Evolutionary conservation across 2,329 filamentous ascomycete species (phyloP), one percentile per base, ranked within the genome.

Genomic region (Talaromyces rugulosus): DNA sequence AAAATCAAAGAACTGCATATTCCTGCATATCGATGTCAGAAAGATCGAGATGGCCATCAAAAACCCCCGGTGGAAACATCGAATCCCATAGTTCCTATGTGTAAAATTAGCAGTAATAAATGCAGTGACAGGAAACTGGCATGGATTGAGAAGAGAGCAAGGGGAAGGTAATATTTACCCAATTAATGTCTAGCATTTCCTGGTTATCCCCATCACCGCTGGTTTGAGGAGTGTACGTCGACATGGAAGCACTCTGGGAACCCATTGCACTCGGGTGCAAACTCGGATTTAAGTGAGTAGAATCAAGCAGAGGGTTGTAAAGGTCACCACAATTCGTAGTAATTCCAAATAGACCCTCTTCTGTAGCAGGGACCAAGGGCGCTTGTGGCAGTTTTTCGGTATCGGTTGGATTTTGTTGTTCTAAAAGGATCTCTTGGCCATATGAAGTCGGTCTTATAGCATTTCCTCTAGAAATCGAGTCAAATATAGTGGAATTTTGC

Each of bases 51-150:
- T 57, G 16, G 18, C 56, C 56, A 33, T 57, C 55, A 31, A 57
- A 57, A 44, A 47, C 18, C 31, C 56, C 56, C 31, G 56, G 56
- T 3, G 56, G 56, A 47, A 57, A 57, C 36, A 57, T 57, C 23
- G 36, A 44, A 27, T 57, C 40, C 56, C 40, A 57, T 7, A 44
- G 30, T 18, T n/a, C 36, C 56, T 57, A n/a, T 57, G 42, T 23
- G 11, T 33, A 4, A 18, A 50, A 50, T 50, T 50, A 50, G n/a
- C 44, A 50, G n/a, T 50, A 1, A 50, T 50, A 27, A 11, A 27
- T 4, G 18, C 23, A 50, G 23, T 18, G 12, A 6, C n/a, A 6
- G 8, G 1, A 50, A 18, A 50, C 8, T 5, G 7, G 44, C 6
- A 23, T 2, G 6, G 16, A 12, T 11, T 6, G 3, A 9, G 44